Evolutionary conservation across 495 filamentous ascomycete genomes (phyloP).

Genomic region (Penicillium flavigenum): DNA sequence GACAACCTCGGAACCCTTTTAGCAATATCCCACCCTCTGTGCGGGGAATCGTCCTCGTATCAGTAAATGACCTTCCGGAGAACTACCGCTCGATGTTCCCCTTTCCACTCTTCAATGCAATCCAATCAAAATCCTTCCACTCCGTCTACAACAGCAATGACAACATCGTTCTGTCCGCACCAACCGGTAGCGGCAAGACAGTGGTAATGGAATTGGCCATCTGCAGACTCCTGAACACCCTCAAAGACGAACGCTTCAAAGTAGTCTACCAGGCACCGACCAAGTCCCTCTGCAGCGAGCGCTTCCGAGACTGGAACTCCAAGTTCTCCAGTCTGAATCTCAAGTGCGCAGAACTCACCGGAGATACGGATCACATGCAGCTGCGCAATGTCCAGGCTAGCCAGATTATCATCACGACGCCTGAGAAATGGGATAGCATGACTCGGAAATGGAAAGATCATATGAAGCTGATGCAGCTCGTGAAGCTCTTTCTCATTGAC

Average conservation of each 20-base stretch:
- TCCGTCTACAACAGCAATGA: conserved; percentile 69
- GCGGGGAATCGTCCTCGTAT: conserved; percentile 72
- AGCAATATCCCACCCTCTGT: conserved; percentile 39
- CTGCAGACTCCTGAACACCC: conserved; percentile 66
- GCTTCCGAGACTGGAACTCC: conserved; percentile 76
- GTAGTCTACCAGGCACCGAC: conserved; percentile 95
- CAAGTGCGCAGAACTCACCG: conserved; percentile 82
- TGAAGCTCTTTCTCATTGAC: conserved; percentile 91
- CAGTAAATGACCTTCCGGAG: conserved; percentile 72
- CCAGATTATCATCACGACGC: conserved; percentile 92
- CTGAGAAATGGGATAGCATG: conserved; percentile 98
- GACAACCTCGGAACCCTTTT: conserved; percentile 17
- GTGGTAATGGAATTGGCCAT: conserved; percentile 89
- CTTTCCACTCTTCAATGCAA: conserved; percentile 82
- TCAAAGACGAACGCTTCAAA: conserved; percentile 73
- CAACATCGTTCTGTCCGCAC: conserved; percentile 86
- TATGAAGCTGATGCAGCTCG: conserved; percentile 73
- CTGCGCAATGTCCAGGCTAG: conserved; percentile 74
- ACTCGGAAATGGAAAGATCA: conserved; percentile 96
- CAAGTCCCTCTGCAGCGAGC: conserved; percentile 87
- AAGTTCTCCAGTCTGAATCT: conserved; percentile 78
- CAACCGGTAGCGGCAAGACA: conserved; percentile 94
- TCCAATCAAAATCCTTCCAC: conserved; percentile 86
- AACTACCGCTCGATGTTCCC: conserved; percentile 73
- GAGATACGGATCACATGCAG: conserved; percentile 79